Evolutionary conservation across 2,329 filamentous ascomycete species (phyloP).

Genomic region (Sclerotinia minor): DNA sequence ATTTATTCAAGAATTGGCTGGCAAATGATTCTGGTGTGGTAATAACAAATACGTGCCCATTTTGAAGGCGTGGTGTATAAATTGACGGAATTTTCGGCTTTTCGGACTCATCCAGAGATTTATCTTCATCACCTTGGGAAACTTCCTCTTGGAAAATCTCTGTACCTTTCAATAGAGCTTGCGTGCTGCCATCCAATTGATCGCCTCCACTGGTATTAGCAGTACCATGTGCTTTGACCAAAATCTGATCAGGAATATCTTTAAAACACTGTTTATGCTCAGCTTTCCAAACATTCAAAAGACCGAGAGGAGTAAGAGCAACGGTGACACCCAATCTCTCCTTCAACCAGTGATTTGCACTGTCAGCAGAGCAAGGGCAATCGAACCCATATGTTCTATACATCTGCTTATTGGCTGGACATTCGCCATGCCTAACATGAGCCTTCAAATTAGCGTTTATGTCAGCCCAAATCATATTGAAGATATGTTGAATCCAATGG

Average conservation of each 20-base stretch:
- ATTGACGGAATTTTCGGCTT: conserved; percentile 5
- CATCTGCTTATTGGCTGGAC: background rate
- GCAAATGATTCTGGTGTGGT: background rate
- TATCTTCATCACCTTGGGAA: background rate
- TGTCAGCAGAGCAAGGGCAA: conserved; percentile 3
- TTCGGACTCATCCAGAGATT: background rate
- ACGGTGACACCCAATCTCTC: background rate
- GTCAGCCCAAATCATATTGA: conserved; percentile 14
- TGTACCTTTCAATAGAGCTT: background rate
- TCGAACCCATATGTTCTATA: conserved; percentile 7
- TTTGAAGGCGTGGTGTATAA: background rate
- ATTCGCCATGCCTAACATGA: background rate
- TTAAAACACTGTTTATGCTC: background rate
- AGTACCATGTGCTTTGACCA: conserved; percentile 12
- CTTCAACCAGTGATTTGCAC: conserved; percentile 1
- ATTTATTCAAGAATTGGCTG: conserved; percentile 7
- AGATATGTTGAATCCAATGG: conserved; percentile 10
- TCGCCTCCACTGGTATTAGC: background rate
- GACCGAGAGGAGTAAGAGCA: background rate
- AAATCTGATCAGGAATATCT: background rate
- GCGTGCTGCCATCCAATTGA: background rate
- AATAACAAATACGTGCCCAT: conserved; percentile 3
- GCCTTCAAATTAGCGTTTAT: background rate
- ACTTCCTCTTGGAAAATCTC: background rate
- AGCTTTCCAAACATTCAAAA: conserved; percentile 6